Conservation (phyloP, 2,329 filamentous ascomycete species). For the Fusarium incarnatum region DNA sequence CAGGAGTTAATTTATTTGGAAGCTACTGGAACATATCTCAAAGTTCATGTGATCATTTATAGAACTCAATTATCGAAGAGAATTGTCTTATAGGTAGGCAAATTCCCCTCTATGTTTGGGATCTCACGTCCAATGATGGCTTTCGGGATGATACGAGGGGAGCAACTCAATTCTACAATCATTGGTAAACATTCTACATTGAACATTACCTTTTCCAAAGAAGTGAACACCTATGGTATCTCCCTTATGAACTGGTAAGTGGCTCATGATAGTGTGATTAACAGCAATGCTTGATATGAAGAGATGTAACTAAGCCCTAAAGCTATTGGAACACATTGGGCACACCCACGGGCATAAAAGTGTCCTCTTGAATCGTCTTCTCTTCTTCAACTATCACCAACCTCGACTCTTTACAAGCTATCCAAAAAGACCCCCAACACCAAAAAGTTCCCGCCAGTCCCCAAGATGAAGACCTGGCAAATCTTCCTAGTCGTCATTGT, state of each 20-base stretch:
- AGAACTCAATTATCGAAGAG: background rate
- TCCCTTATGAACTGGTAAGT: background rate
- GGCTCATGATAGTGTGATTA: background rate
- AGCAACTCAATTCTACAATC: background rate
- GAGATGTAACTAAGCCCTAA: background rate
- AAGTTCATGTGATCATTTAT: background rate
- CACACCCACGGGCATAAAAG: background rate
- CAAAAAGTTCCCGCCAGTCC: background rate
- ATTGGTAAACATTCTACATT: background rate
- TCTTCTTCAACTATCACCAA: background rate
- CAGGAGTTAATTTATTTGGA: background rate
- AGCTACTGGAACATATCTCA: background rate
- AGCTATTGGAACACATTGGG: background rate
- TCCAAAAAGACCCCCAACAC: background rate
- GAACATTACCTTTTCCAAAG: background rate
- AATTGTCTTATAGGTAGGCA: background rate
- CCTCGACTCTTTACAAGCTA: background rate
- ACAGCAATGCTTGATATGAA: background rate
- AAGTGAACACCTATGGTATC: fast-evolving
- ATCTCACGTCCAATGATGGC: background rate
- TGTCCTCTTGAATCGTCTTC: background rate
- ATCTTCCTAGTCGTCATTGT: background rate
- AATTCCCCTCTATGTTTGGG: background rate
- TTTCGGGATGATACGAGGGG: background rate
- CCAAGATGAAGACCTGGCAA: background rate